Evolutionary conservation across 1,139 yeast genomes (phyloP).

Genomic region (Nakaseomyces nivariensis): DNA sequence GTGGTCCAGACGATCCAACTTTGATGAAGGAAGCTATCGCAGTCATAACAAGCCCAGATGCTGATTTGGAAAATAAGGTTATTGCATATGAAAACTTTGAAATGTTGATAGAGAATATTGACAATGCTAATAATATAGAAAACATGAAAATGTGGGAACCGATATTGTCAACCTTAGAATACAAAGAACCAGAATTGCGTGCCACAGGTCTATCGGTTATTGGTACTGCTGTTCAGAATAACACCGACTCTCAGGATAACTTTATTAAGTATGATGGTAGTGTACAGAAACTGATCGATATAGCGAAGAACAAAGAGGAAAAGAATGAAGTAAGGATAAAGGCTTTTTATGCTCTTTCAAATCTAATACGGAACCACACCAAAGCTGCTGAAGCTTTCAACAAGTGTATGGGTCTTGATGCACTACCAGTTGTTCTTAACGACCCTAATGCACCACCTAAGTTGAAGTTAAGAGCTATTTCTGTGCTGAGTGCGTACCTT

Average conservation of each 20-base stretch:
- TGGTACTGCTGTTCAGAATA: slow-evolving; percentile 91
- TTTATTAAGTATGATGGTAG: slow-evolving; percentile 46
- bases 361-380: slow-evolving; percentile 61
- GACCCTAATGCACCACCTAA: slow-evolving; percentile 28
- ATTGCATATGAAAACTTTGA: slow-evolving; percentile 86
- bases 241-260: slow-evolving; percentile 60
- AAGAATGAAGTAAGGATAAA: slow-evolving; percentile 42
- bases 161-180: slow-evolving; percentile 42
- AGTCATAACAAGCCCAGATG: slow-evolving; percentile 55
- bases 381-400: slow-evolving; percentile 48
- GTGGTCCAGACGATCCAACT: slow-evolving; percentile 72
- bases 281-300: slow-evolving; percentile 36
- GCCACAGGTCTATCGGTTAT: slow-evolving; percentile 61
- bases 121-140: slow-evolving; percentile 88
- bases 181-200: slow-evolving; percentile 39
- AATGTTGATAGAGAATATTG: slow-evolving; percentile 87
- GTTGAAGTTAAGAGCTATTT: slow-evolving; percentile 44
- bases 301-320: slow-evolving; percentile 31
- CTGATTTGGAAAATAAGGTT: slow-evolving; percentile 51
- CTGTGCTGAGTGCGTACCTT: slow-evolving; percentile 48
- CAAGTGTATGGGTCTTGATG: slow-evolving; percentile 53
- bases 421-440: slow-evolving; percentile 28
- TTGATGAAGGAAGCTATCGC: slow-evolving; percentile 67
- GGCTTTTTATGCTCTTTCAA: slow-evolving; percentile 68
- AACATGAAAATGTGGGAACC: slow-evolving; percentile 74